These are phyloP conservation scores for Aspergillus funiculosus DNA, from an alignment of 495 filamentous ascomycete genomes.

Conservation along the genomic window DNA sequence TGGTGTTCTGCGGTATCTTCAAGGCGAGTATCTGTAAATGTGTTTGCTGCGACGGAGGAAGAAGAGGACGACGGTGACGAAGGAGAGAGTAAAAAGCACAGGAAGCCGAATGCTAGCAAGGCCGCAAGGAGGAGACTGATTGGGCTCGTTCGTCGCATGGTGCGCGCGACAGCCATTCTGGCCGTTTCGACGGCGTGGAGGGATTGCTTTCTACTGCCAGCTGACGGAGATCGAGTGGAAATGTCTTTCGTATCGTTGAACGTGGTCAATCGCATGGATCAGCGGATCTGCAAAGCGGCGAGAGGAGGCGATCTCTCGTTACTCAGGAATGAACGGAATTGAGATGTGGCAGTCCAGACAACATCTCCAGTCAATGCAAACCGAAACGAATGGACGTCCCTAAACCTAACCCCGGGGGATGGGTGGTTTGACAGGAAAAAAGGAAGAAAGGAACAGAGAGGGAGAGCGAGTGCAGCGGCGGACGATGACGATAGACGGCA, in stretches of 20 bases:
- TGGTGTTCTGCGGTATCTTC: slow-evolving; percentile 62
- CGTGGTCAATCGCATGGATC: slow-evolving; percentile 7
- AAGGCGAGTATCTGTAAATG: slow-evolving; percentile 35
- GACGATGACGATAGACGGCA: slow-evolving; percentile 2
- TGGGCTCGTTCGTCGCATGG: slow-evolving; percentile 61
- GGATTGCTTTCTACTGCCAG: not conserved
- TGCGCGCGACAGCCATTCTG: slow-evolving; percentile 50
- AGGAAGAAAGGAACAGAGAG: not conserved
- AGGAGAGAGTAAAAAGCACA: slow-evolving; percentile 57
- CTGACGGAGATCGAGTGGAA: not conserved
- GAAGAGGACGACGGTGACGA: slow-evolving; percentile 32
- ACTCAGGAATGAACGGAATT: not conserved
- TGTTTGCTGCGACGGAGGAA: slow-evolving; percentile 22
- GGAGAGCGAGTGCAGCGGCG: not conserved
- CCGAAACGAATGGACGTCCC: not conserved
- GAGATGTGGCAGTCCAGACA: not conserved
- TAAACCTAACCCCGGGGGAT: not conserved
- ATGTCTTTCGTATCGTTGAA: not conserved
- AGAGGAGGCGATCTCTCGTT: not conserved
- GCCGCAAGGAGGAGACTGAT: slow-evolving; percentile 59
- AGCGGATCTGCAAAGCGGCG: not conserved
- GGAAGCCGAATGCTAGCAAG: slow-evolving; percentile 56
- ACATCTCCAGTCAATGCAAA: not conserved
- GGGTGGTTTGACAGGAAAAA: not conserved
- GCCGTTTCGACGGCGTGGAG: slow-evolving; percentile 8